Percentiles rank a stretch among this genome's conserved stretches.
phyloP scores from a whole-genome alignment of 331 rosid genomes.

The Malus hybrid region DNA sequence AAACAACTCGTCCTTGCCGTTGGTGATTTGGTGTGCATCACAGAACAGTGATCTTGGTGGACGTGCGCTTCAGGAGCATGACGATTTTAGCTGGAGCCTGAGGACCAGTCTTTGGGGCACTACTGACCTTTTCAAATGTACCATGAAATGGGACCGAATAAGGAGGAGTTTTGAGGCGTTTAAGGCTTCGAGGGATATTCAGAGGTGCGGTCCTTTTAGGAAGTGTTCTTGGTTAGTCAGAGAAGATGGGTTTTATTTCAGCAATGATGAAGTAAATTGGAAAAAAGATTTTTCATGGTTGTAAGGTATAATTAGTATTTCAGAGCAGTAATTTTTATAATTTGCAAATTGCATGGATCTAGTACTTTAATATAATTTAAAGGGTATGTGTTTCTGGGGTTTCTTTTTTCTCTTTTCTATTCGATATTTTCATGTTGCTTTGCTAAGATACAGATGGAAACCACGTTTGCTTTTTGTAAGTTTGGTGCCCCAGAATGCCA shows the following conservation, averaged over 20 bases:
- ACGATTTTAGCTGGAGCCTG: constrained; percentile 73
- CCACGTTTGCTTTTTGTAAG: not conserved
- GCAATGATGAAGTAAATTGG: constrained; percentile 74
- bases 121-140: constrained; percentile 44
- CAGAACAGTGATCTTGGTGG: constrained; percentile 64
- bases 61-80: constrained; percentile 70
- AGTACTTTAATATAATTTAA: not conserved
- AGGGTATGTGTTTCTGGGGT: not conserved
- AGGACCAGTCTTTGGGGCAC: constrained; percentile 39
- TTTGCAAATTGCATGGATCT: not conserved
- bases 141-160: constrained; percentile 65
- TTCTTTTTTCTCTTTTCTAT: not conserved
- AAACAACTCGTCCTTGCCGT: constrained; percentile 63
- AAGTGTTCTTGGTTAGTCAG: constrained; percentile 63
- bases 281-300: constrained; percentile 65
- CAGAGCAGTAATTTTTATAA: not conserved
- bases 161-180: constrained; percentile 70
- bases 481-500: not conserved
- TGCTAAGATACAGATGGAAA: not conserved
- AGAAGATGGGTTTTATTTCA: constrained; percentile 71
- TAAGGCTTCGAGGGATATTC: constrained; percentile 51
- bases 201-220: constrained; percentile 43
- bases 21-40: constrained; percentile 77
- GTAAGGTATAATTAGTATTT: not conserved
- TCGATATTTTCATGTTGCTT: not conserved